phyloP scores from a whole-genome alignment of 202 grass and related monocot genomes.

The Panicum hallii region DNA sequence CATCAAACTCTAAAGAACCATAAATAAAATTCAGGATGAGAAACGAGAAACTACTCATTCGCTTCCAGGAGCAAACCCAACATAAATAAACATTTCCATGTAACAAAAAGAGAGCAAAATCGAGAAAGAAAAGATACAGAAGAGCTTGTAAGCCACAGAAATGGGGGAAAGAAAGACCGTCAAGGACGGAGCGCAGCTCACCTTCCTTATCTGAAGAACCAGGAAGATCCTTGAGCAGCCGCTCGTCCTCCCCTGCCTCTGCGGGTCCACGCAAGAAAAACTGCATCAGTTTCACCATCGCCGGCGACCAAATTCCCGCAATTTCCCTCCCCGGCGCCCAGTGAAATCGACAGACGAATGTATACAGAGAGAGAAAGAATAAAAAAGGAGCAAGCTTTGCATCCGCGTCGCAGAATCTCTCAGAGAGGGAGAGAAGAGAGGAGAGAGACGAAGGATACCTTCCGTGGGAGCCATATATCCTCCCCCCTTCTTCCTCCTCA shows the following conservation, averaged over 20 bases:
- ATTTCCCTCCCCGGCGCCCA: slow-evolving; percentile 16
- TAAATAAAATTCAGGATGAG: slow-evolving; percentile 23
- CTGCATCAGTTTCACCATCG: slow-evolving; percentile 73
- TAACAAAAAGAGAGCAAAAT: neutral
- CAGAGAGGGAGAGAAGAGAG: slow-evolving; percentile 6
- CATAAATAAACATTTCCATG: slow-evolving; percentile 22
- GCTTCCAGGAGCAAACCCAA: neutral
- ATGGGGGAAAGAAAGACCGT: slow-evolving; percentile 16
- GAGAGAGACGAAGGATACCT: slow-evolving; percentile 61
- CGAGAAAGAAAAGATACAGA: slow-evolving; percentile 40
- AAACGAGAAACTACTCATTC: slow-evolving; percentile 13
- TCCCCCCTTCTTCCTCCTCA: slow-evolving; percentile 11
- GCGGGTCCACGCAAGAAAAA: slow-evolving; percentile 62
- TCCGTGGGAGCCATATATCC: slow-evolving; percentile 72
- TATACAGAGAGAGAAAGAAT: neutral
- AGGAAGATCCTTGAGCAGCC: slow-evolving; percentile 38
- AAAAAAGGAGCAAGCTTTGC: slow-evolving; percentile 36
- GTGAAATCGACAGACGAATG: slow-evolving; percentile 14
- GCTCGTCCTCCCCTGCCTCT: slow-evolving; percentile 54
- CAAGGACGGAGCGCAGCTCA: slow-evolving; percentile 27
- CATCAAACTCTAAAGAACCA: slow-evolving; percentile 3
- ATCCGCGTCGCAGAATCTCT: slow-evolving; percentile 39
- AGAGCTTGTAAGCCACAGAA: neutral
- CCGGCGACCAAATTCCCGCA: neutral
- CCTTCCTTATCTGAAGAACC: slow-evolving; percentile 61